phyloP scores from a whole-genome alignment of 2,329 filamentous ascomycete genomes.

The Claviceps pusilla region DNA sequence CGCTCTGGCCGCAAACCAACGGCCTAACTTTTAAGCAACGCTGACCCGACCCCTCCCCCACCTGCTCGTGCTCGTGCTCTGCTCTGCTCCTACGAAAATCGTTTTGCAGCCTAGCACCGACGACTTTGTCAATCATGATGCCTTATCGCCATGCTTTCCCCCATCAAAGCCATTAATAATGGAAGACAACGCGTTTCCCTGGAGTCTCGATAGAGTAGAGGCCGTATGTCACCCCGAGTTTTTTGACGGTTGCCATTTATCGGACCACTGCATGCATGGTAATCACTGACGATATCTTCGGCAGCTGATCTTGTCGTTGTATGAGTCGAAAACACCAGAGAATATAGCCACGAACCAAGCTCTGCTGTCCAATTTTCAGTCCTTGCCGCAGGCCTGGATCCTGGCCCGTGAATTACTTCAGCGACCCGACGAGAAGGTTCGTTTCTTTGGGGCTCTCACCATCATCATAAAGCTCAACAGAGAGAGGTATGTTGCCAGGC shows the following conservation, averaged over 20 bases:
- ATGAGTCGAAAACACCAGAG: conserved; percentile 34
- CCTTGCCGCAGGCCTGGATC: conserved; percentile 69
- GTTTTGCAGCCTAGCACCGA: neutral
- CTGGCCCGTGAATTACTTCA: conserved; percentile 63
- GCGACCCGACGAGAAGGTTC: conserved; percentile 56
- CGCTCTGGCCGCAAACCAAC: neutral
- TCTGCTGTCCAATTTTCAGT: conserved; percentile 63
- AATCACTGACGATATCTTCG: conserved; percentile 6
- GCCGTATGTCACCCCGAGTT: conserved; percentile 8
- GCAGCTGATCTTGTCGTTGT: conserved; percentile 37
- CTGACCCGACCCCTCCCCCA: neutral
- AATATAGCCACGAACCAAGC: conserved; percentile 46
- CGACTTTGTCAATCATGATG: neutral
- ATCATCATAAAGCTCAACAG: conserved; percentile 89
- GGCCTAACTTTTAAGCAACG: neutral
- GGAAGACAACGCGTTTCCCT: conserved; percentile 8
- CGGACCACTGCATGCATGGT: neutral
- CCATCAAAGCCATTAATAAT: conserved; percentile 1
- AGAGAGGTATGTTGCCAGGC: conserved; percentile 44
- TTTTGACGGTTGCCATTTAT: neutral
- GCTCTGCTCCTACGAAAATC: neutral
- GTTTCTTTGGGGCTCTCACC: conserved; percentile 85
- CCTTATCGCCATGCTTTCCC: conserved; percentile 2
- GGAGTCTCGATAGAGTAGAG: conserved; percentile 13
- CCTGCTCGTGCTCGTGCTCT: neutral